Evolutionary conservation across 1,139 yeast species (phyloP).

Genomic region (Sugiyamaella grinbergsii): DNA sequence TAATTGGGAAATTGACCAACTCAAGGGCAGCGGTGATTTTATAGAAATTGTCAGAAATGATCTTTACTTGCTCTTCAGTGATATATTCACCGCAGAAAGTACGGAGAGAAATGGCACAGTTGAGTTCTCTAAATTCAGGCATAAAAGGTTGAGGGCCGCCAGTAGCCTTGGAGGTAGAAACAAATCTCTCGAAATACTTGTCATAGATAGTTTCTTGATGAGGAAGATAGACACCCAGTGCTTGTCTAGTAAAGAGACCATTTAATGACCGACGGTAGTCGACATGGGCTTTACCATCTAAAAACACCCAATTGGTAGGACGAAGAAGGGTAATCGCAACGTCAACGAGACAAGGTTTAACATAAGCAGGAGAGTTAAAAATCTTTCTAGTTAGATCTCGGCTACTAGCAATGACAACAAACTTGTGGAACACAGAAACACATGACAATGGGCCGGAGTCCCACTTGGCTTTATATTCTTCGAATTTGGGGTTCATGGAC

Average conservation of each 20-base stretch:
- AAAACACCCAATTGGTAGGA: slow-evolving; percentile 96
- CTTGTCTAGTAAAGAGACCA: slow-evolving; percentile 82
- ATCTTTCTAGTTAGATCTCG: slow-evolving; percentile 91
- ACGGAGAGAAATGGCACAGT: slow-evolving; percentile 90
- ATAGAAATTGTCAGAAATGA: slow-evolving; percentile 88
- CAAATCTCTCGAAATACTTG: slow-evolving; percentile 67
- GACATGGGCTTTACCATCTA: slow-evolving; percentile 92
- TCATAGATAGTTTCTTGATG: slow-evolving; percentile 83
- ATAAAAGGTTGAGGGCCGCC: slow-evolving; percentile 74
- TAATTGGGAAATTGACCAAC: slow-evolving; percentile 95
- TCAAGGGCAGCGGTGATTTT: slow-evolving; percentile 93
- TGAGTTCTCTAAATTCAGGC: slow-evolving; percentile 91
- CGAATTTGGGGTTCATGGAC: slow-evolving; percentile 94
- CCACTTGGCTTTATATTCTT: slow-evolving; percentile 92
- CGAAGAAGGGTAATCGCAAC: slow-evolving; percentile 91
- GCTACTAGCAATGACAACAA: slow-evolving; percentile 90
- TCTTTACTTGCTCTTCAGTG: slow-evolving; percentile 82
- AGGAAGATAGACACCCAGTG: slow-evolving; percentile 81
- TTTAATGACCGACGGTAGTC: slow-evolving; percentile 91
- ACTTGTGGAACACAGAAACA: slow-evolving; percentile 96
- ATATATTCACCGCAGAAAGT: slow-evolving; percentile 96
- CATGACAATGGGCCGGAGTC: slow-evolving; percentile 90
- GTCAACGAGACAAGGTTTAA: slow-evolving; percentile 97
- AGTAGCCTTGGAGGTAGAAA: slow-evolving; percentile 51
- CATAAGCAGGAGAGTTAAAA: slow-evolving; percentile 79